Evolutionary conservation across 106 monocot genomes (phyloP).

Genomic region (Cymbidium sinense): DNA sequence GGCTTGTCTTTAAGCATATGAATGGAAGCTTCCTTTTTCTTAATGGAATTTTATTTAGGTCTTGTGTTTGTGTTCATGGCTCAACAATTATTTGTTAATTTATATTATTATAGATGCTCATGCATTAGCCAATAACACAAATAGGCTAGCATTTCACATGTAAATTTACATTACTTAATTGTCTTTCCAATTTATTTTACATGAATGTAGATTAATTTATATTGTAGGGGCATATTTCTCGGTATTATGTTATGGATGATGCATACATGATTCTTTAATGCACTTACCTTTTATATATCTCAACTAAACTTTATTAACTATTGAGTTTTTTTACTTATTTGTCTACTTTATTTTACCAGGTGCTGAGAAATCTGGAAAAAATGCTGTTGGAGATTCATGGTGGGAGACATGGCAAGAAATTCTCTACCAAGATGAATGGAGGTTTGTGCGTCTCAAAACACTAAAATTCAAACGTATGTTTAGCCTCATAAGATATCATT

Average conservation of each 20-base stretch:
- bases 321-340: neutral
- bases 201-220: neutral
- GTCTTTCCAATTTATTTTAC: neutral
- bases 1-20: neutral
- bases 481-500: neutral
- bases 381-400: slow-evolving; percentile 96
- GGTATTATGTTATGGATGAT: neutral
- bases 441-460: slow-evolving; percentile 31
- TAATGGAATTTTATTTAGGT: neutral
- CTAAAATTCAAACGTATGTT: slow-evolving; percentile 2
- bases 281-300: neutral
- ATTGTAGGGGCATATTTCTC: neutral
- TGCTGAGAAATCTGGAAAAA: slow-evolving; percentile 91
- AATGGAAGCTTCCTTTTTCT: neutral
- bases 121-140: neutral
- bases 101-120: neutral
- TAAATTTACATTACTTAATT: neutral
- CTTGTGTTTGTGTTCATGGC: neutral
- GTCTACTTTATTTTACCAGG: slow-evolving; percentile 31
- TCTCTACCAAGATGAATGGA: slow-evolving; percentile 99
- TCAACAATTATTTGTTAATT: neutral
- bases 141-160: neutral
- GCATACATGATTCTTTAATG: neutral
- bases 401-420: slow-evolving; percentile 99
- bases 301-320: neutral